Evolutionary conservation across 1,284 basidiomycete species (phyloP), one percentile per base, ranked within the genome.

Genomic region (Cutaneotrichosporon dermatis): DNA sequence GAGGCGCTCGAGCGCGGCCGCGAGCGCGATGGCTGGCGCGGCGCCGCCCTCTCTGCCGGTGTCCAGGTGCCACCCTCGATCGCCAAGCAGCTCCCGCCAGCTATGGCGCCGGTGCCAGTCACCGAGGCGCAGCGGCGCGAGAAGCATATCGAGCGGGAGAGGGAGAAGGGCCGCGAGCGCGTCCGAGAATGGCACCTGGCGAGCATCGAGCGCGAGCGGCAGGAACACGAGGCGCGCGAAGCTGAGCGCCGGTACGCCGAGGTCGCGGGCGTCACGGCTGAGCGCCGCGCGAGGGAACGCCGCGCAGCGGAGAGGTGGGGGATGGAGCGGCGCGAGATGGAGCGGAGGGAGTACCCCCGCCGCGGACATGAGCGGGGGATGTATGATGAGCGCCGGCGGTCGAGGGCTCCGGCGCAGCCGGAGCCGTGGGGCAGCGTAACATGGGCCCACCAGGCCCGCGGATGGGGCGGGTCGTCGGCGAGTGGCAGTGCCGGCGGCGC

Each of bases 1-100:
- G 50, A 51, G 16, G 50, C 50, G 50, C 37, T 51, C 15, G 50
- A 51, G 50, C 37, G 50, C 37, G 50, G 50, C 37, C 50, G 50
- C 15, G 50, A 39, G 6, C 37, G 50, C 13, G 50, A 51, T 39
- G 50, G 50, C 5, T 51, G 50, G 50, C 50, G 50, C 16, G 39
- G 50, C 5, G 39, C 16, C 11, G 50, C 50, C 12, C 16, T 51
- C 37, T 8, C 36, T 3, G 50, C 50, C 3, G 50, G 50, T 35
- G 50, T 25, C 2, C 13, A 40, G 4, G 50, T 51, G 3, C 50
- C 50, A 4, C 15, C 37, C 9, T 48, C 9, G 16, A 25, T 48
- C 33, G 45, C 12, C 45, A 48, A 48, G 12, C 11, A 16, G 2
- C 8, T 48, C 7, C 45, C 45, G 33, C 25, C 39, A 9, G 39